Evolutionary conservation across 306 rosid species (phyloP).

Genomic region (Cucumis hystrix): DNA sequence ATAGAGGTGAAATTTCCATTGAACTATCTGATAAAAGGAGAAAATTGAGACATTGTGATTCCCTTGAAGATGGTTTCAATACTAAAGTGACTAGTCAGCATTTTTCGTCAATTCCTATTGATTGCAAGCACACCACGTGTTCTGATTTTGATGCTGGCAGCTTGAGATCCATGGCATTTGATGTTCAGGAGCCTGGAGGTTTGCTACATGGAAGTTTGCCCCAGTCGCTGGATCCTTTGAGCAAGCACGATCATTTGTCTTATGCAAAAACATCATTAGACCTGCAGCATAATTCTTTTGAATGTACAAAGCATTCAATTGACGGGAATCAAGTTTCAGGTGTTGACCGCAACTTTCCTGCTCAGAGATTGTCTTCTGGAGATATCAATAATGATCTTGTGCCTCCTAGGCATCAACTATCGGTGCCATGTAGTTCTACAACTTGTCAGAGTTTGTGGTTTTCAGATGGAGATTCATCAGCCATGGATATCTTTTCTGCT

Average conservation of each 20-base stretch:
- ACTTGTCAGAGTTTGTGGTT: conserved; percentile 46
- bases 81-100: conserved; percentile 26
- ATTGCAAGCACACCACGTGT: conserved; percentile 18
- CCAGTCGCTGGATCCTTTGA: conserved; percentile 40
- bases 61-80: conserved; percentile 25
- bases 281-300: conserved; percentile 55
- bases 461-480: conserved; percentile 75
- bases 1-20: conserved; percentile 36
- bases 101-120: conserved; percentile 34
- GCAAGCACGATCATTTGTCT: conserved; percentile 50
- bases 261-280: conserved; percentile 37
- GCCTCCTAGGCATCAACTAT: conserved; percentile 49
- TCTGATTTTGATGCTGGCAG: conserved; percentile 40
- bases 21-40: conserved; percentile 37
- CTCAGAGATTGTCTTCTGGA: conserved; percentile 52
- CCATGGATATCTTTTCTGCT: conserved; percentile 78
- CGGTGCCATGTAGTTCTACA: conserved; percentile 32
- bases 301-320: conserved; percentile 33
- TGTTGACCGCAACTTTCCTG: conserved; percentile 41
- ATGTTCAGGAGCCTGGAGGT: conserved; percentile 39
- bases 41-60: conserved; percentile 24
- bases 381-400: conserved; percentile 30
- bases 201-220: conserved; percentile 35
- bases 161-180: conserved; percentile 43
- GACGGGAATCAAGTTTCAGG: conserved; percentile 34